Base-by-base conservation (phyloP, 805 yeast species). In the Pichia exigua region DNA sequence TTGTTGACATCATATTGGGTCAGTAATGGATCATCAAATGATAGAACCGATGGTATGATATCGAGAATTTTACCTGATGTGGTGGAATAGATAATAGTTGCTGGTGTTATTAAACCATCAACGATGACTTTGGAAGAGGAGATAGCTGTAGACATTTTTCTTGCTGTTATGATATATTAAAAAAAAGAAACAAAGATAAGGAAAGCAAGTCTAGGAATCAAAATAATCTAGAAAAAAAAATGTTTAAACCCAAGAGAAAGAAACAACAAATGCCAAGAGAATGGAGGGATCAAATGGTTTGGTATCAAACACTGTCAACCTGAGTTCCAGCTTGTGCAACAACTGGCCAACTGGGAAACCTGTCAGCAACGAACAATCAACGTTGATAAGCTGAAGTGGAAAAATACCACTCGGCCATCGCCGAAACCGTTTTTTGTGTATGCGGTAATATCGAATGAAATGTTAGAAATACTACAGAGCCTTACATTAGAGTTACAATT, bases 41-140 rank as follows among this genome's bases (percentile, higher is more conserved):
- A 57, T 2, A 78, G 55, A 1, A 80, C 66, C 26, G 66, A 65
- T 20, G 60, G 50, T n/a, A 69, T 55, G n/a, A 87, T 73, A 43
- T 76, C 73, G 15, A 83, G 65, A 52, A 88, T 83, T 59, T 78
- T 81, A 2, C 87, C 87, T 0, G 78, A 69, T 27, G 66, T 69
- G 1, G 72, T 57, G 1, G 87, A 81, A 63, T 74, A 86, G 30
- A 86, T 73, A 22, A 86, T 67, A 8, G 92, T 84, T 30, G 90
- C 91, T 1, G 86, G 79, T 2, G 59, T 61, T 1, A 79, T 57
- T 42, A 61, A 51, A 40, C 70, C 78, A 18, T 72, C 74, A 17
- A 82, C 56, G 30, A 85, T 76, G 18, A 83, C 90, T 18, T 72
- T 71, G 11, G 70, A 66, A 1, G 92, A 85, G 0, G 85, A 69